These are phyloP conservation scores for Marsdenia floribunda DNA, from an alignment of 257 asterid species.

Conservation along the genomic window DNA sequence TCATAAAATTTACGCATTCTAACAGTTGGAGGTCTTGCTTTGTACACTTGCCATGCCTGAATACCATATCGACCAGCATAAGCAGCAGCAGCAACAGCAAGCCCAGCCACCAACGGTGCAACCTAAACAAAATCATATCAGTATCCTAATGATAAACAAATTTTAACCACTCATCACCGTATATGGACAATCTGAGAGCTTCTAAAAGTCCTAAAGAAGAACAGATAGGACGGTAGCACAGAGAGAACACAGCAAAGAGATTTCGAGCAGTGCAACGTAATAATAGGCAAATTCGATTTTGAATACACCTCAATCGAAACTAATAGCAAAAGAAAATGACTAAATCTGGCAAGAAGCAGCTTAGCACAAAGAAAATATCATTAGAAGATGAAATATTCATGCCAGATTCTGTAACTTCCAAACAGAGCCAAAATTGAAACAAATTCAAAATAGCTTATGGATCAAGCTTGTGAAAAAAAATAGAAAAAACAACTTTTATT, in stretches of 20 bases:
- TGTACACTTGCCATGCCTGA: conserved; percentile 82
- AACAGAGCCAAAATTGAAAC: not conserved
- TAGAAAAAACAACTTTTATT: not conserved
- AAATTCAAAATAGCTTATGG: not conserved
- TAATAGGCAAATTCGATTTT: not conserved
- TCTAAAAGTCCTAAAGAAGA: not conserved
- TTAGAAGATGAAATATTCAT: not conserved
- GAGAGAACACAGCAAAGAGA: not conserved
- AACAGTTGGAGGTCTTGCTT: conserved; percentile 76
- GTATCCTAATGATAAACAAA: not conserved
- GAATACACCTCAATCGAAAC: not conserved
- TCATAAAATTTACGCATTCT: conserved; percentile 77
- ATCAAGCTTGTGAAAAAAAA: not conserved
- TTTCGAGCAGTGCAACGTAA: not conserved
- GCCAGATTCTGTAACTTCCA: not conserved
- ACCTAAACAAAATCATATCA: conserved; percentile 34
- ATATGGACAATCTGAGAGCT: not conserved
- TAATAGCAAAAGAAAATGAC: not conserved
- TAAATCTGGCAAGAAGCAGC: not conserved
- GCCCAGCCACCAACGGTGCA: conserved; percentile 63
- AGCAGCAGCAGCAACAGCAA: conserved; percentile 74
- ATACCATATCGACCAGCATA: conserved; percentile 70
- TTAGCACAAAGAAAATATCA: not conserved
- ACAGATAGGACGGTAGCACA: not conserved
- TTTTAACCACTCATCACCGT: not conserved